Evolutionary conservation across 1,284 basidiomycete genomes (phyloP).

Genomic region (Pascua sp.): DNA sequence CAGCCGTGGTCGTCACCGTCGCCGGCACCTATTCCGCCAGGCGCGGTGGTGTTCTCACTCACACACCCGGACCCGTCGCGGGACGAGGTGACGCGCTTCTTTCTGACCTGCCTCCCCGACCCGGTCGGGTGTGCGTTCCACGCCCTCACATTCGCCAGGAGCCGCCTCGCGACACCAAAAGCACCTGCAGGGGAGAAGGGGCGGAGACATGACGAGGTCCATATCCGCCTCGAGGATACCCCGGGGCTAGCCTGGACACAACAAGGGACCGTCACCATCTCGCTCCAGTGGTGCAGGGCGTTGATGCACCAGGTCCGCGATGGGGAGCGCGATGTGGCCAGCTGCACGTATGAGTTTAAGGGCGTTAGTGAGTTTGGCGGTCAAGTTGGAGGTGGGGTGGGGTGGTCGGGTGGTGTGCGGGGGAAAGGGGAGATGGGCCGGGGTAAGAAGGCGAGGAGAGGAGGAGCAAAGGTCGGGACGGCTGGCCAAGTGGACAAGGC

Average conservation of each 20-base stretch:
- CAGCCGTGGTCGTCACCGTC: no score
- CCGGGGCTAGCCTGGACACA: slow-evolving; percentile 30
- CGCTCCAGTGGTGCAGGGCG: slow-evolving; percentile 27
- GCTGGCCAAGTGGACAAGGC: no score
- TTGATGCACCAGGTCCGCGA: slow-evolving; percentile 20
- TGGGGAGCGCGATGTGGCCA: slow-evolving; percentile 18
- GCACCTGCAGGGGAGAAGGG: slow-evolving; percentile 22
- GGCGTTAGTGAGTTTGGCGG: slow-evolving; percentile 33
- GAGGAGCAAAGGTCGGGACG: no score
- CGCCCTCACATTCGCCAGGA: slow-evolving; percentile 22
- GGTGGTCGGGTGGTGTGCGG: no score
- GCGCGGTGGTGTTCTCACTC: not conserved
- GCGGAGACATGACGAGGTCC: not conserved
- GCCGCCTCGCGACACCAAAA: slow-evolving; percentile 3
- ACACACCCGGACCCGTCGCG: slow-evolving; percentile 7
- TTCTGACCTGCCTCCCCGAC: slow-evolving; percentile 31
- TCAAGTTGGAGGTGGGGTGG: no score
- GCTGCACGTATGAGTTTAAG: slow-evolving; percentile 38
- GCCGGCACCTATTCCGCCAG: no score
- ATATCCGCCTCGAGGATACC: no score
- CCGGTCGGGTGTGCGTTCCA: slow-evolving; percentile 31
- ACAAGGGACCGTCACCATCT: slow-evolving; percentile 27
- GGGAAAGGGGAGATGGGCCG: no score
- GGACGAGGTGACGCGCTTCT: slow-evolving; percentile 24
- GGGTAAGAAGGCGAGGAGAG: no score